Conservation (phyloP, 257 asterid species). For the Galeopsis tetrahit region DNA sequence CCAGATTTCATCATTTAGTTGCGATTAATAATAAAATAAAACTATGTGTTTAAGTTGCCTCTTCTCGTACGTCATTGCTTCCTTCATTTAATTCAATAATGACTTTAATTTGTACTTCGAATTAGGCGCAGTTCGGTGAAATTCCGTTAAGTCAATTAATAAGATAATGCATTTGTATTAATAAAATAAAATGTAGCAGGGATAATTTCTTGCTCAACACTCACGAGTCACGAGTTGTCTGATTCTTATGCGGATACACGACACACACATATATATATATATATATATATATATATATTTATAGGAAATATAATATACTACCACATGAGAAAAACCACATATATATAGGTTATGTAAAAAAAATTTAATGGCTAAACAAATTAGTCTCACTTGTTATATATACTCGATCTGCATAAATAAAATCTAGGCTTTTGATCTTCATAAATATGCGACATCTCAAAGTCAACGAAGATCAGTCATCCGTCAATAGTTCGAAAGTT, state of each 20-base stretch:
- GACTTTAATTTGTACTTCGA: background rate
- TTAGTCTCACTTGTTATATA: no score
- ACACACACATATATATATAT: no score
- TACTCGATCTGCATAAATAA: no score
- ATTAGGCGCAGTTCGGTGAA: background rate
- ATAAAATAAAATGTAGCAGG: background rate
- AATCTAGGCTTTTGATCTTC: no score
- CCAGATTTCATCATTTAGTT: conserved; percentile 26
- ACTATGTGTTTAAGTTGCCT: conserved; percentile 21
- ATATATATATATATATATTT: no score
- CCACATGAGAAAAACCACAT: no score
- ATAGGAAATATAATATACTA: no score
- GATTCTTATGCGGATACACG: background rate
- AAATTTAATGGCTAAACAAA: no score
- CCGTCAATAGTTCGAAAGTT: no score
- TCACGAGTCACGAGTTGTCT: background rate
- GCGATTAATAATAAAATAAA: background rate
- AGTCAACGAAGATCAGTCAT: no score
- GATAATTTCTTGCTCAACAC: background rate
- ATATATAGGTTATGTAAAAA: no score
- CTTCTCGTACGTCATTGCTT: conserved; percentile 5
- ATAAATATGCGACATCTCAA: no score
- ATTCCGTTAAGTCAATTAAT: background rate
- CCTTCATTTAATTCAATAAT: conserved; percentile 2
- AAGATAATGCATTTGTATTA: background rate